Evolutionary conservation across 208 protist species (phyloP), one percentile per base, ranked within the genome.

Genomic region (Leptomonas pyrrhocoris): DNA sequence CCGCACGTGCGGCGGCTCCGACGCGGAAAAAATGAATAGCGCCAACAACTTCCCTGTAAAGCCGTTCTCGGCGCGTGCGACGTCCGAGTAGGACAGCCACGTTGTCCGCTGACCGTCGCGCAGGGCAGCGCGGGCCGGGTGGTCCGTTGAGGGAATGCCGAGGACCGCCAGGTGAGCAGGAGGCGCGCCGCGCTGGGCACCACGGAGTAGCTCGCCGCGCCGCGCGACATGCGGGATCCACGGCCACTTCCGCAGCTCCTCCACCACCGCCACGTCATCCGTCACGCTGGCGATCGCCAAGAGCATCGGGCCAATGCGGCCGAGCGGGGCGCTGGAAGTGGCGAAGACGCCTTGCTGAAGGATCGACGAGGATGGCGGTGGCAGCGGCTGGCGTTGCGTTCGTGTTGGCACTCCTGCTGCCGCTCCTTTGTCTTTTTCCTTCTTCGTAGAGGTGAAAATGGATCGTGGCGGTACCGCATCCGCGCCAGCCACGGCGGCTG

Each of bases 61-160:
- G 25, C 66, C 50, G 62, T 88, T 85, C n/a, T 50, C 62, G 0
- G n/a, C 31, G 28, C 60, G 74, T 23, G 79, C 77, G 9, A 86
- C 80, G 28, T 78, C 77, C 23, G 43, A 27, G 68, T 76, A 86
- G 18, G 58, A 34, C 71, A 81, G 68, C 72, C 84, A 86, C 57
- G 77, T 86, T 21, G 2, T 19, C 51, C 84, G 80, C 68, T 89
- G 84, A 40, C 77, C 56, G 34, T 65, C 38, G 16, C 80, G 75
- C 23, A 77, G 66, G 2, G 49, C 42, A 23, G 42, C 46, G 13
- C 84, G 45, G 23, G 38, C 68, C 7, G 60, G 55, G 23, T 69
- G 63, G 58, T 89, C 84, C 18, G 76, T 73, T 4, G 80, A 81
- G 0, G 77, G 84, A 45, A 86, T 84, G 18, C 83, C 83, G 19